Conservation (phyloP, 768 basidiomycete species). For the Psilocybe azurescens region DNA sequence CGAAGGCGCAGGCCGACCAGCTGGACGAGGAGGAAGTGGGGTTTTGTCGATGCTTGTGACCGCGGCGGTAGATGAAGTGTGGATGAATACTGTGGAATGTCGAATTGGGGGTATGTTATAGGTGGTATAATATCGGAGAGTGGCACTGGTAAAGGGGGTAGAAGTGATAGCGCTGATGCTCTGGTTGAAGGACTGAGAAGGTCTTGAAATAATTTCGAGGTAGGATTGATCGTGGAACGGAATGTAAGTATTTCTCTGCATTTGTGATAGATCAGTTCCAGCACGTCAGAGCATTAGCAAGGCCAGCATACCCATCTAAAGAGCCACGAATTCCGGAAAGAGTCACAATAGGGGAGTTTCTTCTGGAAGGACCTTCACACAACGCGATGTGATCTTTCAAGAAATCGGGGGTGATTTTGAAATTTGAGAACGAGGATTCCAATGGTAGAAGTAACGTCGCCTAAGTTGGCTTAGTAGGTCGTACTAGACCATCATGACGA, state of each 20-base stretch:
- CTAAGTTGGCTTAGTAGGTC: conserved; percentile 40
- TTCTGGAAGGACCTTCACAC: conserved; percentile 55
- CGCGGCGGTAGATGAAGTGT: conserved; percentile 57
- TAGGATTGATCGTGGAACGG: conserved; percentile 47
- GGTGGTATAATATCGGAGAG: conserved; percentile 33
- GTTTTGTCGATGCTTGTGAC: conserved; percentile 37
- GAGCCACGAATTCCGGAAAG: conserved; percentile 84
- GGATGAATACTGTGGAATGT: conserved; percentile 47
- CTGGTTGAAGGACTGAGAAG: conserved; percentile 40
- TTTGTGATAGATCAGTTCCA: conserved; percentile 7
- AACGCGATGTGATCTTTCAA: conserved; percentile 85
- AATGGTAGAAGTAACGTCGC: conserved; percentile 82
- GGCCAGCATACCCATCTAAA: conserved; percentile 56
- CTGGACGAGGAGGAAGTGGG: conserved; percentile 48
- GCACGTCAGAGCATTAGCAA: neutral
- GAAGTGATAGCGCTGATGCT: conserved; percentile 36
- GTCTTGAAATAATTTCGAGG: conserved; percentile 46
- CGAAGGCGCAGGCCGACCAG: conserved; percentile 26
- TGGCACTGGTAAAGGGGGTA: conserved; percentile 59
- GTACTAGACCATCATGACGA: conserved; percentile 2
- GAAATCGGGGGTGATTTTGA: conserved; percentile 72
- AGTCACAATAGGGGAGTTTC: conserved; percentile 65
- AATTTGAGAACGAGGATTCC: conserved; percentile 56
- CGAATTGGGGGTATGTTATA: conserved; percentile 52
- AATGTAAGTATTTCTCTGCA: conserved; percentile 46